Conservation (phyloP, 2,329 filamentous ascomycete species). For the Xylariomycetidae sp. region DNA sequence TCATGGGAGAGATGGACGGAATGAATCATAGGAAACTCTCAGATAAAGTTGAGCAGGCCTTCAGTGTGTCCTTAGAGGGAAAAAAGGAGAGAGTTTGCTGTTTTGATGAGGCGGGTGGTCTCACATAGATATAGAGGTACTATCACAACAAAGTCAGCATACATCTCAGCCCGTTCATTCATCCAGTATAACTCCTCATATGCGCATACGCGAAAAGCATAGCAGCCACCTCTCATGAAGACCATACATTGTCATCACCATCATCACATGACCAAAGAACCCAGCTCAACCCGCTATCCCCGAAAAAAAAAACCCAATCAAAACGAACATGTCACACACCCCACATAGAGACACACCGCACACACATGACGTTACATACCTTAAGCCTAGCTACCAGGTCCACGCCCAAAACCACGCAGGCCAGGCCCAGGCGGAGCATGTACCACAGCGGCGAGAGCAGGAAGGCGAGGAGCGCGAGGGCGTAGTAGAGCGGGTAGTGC, state of each 20-base stretch:
- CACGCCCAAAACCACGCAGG: conserved; percentile 9
- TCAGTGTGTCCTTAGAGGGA: not conserved
- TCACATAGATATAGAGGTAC: conserved; percentile 30
- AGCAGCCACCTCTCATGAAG: too few relatives aligned
- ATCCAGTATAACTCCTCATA: too few relatives aligned
- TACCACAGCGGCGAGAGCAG: conserved; percentile 24
- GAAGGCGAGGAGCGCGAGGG: conserved; percentile 17
- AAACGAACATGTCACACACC: too few relatives aligned
- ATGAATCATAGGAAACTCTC: not conserved
- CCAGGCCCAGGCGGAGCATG: conserved; percentile 12
- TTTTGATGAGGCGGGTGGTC: conserved; percentile 5
- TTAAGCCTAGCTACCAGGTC: conserved; percentile 21
- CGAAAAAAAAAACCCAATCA: not conserved
- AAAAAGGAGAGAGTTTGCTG: not conserved
- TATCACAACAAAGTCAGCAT: conserved; percentile 8
- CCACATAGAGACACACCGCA: too few relatives aligned
- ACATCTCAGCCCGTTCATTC: too few relatives aligned
- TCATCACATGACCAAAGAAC: not conserved
- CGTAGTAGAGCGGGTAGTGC: conserved; percentile 23
- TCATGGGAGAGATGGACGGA: too few relatives aligned
- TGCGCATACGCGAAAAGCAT: too few relatives aligned
- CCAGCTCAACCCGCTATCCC: not conserved
- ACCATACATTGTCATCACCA: not conserved
- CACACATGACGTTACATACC: too few relatives aligned
- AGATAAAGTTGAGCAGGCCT: not conserved